Evolutionary conservation across 352 stramenopile genomes (phyloP).

Genomic region (Globisporangium spiculum): DNA sequence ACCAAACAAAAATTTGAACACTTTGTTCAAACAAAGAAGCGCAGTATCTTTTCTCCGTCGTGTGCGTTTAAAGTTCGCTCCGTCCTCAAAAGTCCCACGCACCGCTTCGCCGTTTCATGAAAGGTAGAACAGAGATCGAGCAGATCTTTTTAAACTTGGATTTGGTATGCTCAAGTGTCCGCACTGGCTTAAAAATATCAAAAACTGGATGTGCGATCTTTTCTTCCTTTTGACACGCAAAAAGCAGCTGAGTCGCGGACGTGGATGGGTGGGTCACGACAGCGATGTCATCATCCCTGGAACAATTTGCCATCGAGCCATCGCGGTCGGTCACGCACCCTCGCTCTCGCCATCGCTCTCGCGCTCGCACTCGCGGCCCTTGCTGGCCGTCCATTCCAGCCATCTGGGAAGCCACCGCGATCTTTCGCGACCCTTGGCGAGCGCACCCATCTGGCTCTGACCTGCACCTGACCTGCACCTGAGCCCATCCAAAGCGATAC

Average conservation of each 20-base stretch:
- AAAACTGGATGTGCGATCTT: conserved; percentile 1
- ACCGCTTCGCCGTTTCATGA: conserved; percentile 6
- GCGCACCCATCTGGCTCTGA: conserved; percentile 3
- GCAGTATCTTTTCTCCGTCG: not conserved
- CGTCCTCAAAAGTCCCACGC: conserved; percentile 17
- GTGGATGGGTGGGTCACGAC: not conserved
- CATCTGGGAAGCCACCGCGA: not conserved
- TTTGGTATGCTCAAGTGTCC: not conserved
- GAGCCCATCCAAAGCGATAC: not conserved
- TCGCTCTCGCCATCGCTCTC: not conserved
- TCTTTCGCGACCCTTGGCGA: conserved; percentile 9
- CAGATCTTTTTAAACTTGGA: conserved; percentile 2
- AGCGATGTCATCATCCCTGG: conserved; percentile 13
- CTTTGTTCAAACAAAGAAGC: not conserved
- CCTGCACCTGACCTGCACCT: not conserved
- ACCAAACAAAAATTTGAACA: not conserved
- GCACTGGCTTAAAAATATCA: not conserved
- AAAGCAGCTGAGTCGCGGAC: conserved; percentile 9
- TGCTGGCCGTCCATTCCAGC: conserved; percentile 1
- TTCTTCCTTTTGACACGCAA: conserved; percentile 6
- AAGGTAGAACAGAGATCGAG: conserved; percentile 8
- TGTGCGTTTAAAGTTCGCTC: conserved; percentile 9
- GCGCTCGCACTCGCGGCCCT: not conserved
- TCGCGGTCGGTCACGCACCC: not conserved
- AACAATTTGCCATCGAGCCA: conserved; percentile 7